These are phyloP conservation scores for Lipomyces mesembrius DNA, from an alignment of 805 yeast species.

Conservation along the genomic window DNA sequence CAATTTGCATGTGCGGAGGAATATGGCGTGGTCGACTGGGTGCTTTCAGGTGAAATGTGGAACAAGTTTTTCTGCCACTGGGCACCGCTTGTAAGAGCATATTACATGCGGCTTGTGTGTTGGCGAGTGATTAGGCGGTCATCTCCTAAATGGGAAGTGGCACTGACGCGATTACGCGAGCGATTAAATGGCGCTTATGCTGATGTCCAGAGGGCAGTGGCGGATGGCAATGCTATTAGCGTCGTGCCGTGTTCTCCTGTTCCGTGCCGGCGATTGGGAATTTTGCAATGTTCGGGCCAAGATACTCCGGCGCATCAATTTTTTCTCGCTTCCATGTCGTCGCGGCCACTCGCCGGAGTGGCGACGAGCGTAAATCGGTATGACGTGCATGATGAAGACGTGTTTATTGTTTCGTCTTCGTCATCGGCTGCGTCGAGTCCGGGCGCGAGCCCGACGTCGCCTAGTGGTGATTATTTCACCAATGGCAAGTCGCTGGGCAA, in stretches of 20 bases:
- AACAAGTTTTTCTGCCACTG: slow-evolving; percentile 70
- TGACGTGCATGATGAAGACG: slow-evolving; percentile 37
- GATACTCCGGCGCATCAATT: slow-evolving; percentile 32
- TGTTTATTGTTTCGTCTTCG: slow-evolving; percentile 22
- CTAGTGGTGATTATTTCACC: background rate
- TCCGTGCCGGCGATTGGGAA: slow-evolving; percentile 33
- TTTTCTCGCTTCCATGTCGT: slow-evolving; percentile 24
- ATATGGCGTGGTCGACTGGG: slow-evolving; percentile 51
- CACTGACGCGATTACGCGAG: slow-evolving; percentile 11
- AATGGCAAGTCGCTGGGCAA: slow-evolving; percentile 12
- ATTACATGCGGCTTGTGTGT: slow-evolving; percentile 65
- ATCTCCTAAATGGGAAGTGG: slow-evolving; percentile 24
- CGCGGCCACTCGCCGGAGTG: background rate
- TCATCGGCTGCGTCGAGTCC: slow-evolving; percentile 3
- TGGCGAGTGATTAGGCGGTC: slow-evolving; percentile 59
- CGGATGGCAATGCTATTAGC: slow-evolving; percentile 13
- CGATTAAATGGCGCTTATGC: slow-evolving; percentile 9
- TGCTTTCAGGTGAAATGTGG: slow-evolving; percentile 59
- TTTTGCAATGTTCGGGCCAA: slow-evolving; percentile 26
- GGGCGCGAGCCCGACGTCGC: background rate
- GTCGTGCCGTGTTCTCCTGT: slow-evolving; percentile 25
- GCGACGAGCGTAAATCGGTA: slow-evolving; percentile 21
- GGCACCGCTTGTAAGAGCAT: slow-evolving; percentile 75
- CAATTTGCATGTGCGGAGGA: slow-evolving; percentile 52
- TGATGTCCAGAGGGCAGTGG: slow-evolving; percentile 11